These are phyloP conservation scores for Trypanosoma brucei DNA, from an alignment of 208 protist species.

Conservation along the genomic window DNA sequence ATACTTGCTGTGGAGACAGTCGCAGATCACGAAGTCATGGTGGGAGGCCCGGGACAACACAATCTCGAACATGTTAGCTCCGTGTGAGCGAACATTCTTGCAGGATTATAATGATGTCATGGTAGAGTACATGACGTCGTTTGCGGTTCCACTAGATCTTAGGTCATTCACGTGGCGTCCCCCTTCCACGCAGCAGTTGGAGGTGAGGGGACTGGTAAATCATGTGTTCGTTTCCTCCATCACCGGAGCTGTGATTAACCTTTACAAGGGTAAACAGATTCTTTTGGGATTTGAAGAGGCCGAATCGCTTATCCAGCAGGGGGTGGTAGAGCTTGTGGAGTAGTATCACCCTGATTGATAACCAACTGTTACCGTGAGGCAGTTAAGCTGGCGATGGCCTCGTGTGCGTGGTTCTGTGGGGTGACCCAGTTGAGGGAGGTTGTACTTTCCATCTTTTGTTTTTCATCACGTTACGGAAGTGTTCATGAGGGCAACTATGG, in stretches of 20 bases:
- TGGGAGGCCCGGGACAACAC: slow-evolving; percentile 72
- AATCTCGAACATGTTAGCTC: slow-evolving; percentile 39
- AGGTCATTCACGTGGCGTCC: slow-evolving; percentile 78
- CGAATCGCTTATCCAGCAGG: slow-evolving; percentile 74
- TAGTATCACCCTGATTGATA: slow-evolving; percentile 7
- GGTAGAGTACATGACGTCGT: slow-evolving; percentile 88
- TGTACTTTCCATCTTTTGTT: too few relatives aligned
- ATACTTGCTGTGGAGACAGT: slow-evolving; percentile 75
- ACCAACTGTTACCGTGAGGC: slow-evolving; percentile 9
- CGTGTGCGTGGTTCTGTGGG: too few relatives aligned
- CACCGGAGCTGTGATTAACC: slow-evolving; percentile 58
- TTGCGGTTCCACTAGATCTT: slow-evolving; percentile 75
- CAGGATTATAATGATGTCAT: slow-evolving; percentile 72
- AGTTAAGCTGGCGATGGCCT: not conserved
- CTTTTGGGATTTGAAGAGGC: slow-evolving; percentile 79
- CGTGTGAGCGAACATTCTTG: slow-evolving; percentile 59
- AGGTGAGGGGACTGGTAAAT: slow-evolving; percentile 65
- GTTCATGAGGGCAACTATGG: too few relatives aligned
- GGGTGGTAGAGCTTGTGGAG: slow-evolving; percentile 65
- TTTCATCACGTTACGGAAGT: too few relatives aligned
- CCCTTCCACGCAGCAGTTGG: slow-evolving; percentile 66
- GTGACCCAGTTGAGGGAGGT: too few relatives aligned
- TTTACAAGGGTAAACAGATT: slow-evolving; percentile 75
- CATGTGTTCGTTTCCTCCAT: slow-evolving; percentile 74
- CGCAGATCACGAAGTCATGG: slow-evolving; percentile 59